These are phyloP conservation scores for Nemania serpens DNA, from an alignment of 2,329 filamentous ascomycete genomes.

Conservation along the genomic window DNA sequence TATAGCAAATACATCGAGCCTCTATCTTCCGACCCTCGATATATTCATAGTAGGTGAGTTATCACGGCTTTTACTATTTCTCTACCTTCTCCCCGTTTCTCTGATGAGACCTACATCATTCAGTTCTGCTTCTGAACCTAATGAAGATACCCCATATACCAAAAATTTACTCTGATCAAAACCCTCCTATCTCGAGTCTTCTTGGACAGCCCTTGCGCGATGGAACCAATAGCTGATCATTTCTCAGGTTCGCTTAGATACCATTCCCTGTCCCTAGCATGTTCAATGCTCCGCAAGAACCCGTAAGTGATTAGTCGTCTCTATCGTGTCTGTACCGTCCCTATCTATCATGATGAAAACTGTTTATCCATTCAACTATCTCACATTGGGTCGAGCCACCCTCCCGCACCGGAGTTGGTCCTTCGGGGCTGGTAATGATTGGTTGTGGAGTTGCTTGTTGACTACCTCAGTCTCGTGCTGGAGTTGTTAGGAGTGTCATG, in stretches of 20 bases:
- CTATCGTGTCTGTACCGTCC: neutral
- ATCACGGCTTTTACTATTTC: neutral
- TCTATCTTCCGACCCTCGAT: too few species aligned
- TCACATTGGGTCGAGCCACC: constrained; percentile 68
- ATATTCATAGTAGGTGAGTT: constrained; percentile 13
- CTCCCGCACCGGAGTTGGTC: constrained; percentile 70
- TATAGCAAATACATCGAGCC: neutral
- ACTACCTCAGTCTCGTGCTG: constrained; percentile 37
- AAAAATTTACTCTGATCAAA: constrained; percentile 58
- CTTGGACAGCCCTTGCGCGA: neutral
- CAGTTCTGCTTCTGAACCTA: constrained; percentile 78
- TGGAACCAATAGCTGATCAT: constrained; percentile 25
- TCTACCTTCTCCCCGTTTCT: constrained; percentile 37
- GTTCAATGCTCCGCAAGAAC: neutral
- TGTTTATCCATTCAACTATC: constrained; percentile 79
- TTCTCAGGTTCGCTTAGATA: neutral
- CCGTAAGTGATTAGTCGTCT: constrained; percentile 6
- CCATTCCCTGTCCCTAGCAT: neutral
- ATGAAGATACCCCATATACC: constrained; percentile 70
- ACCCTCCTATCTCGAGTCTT: constrained; percentile 18
- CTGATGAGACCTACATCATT: constrained; percentile 67
- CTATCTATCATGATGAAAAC: constrained; percentile 57
- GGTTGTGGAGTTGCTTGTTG: constrained; percentile 72
- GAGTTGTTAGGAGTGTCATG: constrained; percentile 51
- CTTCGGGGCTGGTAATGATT: constrained; percentile 59